phyloP scores from a whole-genome alignment of 768 basidiomycete genomes.

The Omphalotus guepiniiformis region DNA sequence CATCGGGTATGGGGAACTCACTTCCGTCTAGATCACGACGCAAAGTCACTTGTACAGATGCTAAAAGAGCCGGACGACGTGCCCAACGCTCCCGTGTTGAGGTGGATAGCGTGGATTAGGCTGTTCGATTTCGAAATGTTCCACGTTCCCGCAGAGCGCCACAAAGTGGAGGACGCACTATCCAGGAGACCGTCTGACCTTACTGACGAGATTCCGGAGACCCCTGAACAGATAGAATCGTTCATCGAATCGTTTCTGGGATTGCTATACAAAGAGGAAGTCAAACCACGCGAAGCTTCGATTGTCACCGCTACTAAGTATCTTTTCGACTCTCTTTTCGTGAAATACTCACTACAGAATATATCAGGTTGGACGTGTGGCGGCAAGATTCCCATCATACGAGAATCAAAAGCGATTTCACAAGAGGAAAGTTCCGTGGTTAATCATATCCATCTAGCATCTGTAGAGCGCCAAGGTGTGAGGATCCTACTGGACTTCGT shows the following conservation, averaged over 20 bases:
- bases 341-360: neutral
- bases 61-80: constrained; percentile 28
- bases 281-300: neutral
- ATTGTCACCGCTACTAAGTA: neutral
- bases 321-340: neutral
- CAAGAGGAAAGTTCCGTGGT: neutral
- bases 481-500: neutral
- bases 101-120: constrained; percentile 32
- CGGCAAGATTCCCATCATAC: neutral
- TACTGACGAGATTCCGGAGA: too few species aligned
- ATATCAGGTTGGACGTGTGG: neutral
- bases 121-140: constrained; percentile 33
- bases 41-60: constrained; percentile 32
- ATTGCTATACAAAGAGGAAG: neutral
- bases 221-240: too few species aligned
- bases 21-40: constrained; percentile 31
- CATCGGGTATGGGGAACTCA: constrained; percentile 27
- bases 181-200: too few species aligned
- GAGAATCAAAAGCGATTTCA: neutral
- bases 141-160: constrained; percentile 28
- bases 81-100: constrained; percentile 29
- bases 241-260: neutral
- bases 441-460: neutral
- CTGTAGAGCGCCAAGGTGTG: neutral
- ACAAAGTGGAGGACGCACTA: constrained; percentile 30